A percentile compares a stretch with the other conserved stretches of the same genome.
These are phyloP conservation scores for Rhizophlyctis rosea DNA, from an alignment of 192 early-diverging fungal genomes.

Conservation along the genomic window DNA sequence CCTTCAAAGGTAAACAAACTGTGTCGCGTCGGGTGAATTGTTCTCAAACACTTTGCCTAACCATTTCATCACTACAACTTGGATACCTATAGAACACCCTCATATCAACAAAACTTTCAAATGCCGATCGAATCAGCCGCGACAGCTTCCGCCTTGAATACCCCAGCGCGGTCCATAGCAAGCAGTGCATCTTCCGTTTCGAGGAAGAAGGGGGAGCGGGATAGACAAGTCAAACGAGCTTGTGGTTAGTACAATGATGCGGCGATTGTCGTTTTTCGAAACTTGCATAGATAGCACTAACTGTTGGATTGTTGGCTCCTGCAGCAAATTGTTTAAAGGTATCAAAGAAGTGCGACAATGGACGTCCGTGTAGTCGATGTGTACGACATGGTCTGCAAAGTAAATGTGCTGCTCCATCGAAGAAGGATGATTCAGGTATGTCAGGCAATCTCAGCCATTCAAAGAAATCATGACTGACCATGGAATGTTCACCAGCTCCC, in stretches of 20 bases:
- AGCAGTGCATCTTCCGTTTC: no score
- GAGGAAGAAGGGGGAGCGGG: conserved; percentile 2
- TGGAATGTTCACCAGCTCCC: not conserved
- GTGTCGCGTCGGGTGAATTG: no score
- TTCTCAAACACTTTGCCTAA: no score
- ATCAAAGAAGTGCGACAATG: conserved; percentile 88
- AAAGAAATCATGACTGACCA: not conserved
- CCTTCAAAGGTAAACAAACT: no score
- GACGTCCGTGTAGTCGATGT: conserved; percentile 76
- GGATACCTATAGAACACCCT: no score
- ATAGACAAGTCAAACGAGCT: conserved; percentile 86
- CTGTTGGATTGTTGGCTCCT: not conserved
- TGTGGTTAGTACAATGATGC: conserved; percentile 56
- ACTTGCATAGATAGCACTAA: not conserved
- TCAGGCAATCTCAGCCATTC: no score
- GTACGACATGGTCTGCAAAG: conserved; percentile 66
- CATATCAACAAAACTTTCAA: no score
- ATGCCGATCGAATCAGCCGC: no score
- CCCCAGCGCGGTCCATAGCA: no score
- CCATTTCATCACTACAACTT: no score
- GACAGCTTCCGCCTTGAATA: no score
- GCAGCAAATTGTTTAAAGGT: conserved; percentile 78
- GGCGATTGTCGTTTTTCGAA: not conserved
- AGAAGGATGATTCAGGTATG: conserved; percentile 79
- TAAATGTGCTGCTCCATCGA: conserved; percentile 70